Conservation (phyloP, 768 basidiomycete genomes). For the Rhizopogon vesiculosus region DNA sequence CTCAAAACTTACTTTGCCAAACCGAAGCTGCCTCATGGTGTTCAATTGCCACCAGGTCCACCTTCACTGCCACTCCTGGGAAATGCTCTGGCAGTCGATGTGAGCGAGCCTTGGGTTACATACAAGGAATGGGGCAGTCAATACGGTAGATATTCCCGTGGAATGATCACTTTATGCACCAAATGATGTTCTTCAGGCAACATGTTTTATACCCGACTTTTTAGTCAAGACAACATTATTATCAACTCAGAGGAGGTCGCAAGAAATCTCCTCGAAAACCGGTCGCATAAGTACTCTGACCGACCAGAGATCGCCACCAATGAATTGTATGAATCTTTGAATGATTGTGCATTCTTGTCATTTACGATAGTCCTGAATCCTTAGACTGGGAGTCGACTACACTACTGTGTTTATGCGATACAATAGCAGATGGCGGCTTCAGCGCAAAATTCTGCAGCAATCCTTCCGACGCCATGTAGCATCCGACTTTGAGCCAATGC, state of each 20-base stretch:
- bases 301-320: slow-evolving; percentile 2
- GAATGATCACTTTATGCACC: too few species aligned
- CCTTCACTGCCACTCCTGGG: too few species aligned
- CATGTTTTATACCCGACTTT: too few species aligned
- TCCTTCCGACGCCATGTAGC: slow-evolving; percentile 4
- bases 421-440: slow-evolving; percentile 10
- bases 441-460: slow-evolving; percentile 11
- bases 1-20: too few species aligned
- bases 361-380: background rate
- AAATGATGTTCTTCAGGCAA: too few species aligned
- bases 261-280: slow-evolving; percentile 5
- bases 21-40: too few species aligned
- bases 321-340: background rate
- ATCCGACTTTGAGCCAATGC: background rate
- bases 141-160: too few species aligned
- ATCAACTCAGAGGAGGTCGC: background rate
- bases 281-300: slow-evolving; percentile 10
- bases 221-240: too few species aligned
- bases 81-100: too few species aligned
- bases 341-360: background rate
- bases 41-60: too few species aligned
- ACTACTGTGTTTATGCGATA: slow-evolving; percentile 9
- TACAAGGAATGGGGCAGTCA: too few species aligned
- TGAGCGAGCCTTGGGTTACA: too few species aligned
- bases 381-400: slow-evolving; percentile 6